phyloP scores from a whole-genome alignment of 805 yeast genomes.

The Cyberlindnera meyerae region DNA sequence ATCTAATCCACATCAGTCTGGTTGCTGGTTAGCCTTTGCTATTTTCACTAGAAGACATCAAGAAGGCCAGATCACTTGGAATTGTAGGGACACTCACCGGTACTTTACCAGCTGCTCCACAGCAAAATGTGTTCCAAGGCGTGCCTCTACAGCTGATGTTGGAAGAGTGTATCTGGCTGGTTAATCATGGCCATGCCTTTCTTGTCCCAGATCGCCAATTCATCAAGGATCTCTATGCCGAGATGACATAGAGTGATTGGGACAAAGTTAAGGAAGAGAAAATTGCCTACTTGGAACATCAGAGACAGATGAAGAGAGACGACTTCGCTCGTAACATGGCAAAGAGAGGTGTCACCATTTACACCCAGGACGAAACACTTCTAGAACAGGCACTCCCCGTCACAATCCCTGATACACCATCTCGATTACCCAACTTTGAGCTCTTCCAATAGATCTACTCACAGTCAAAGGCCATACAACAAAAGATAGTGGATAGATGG shows the following conservation, averaged over 20 bases:
- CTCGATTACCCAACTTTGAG: slow-evolving; percentile 10
- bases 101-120: slow-evolving; percentile 85
- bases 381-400: slow-evolving; percentile 16
- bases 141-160: slow-evolving; percentile 69
- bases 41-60: slow-evolving; percentile 52
- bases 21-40: slow-evolving; percentile 46
- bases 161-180: slow-evolving; percentile 71
- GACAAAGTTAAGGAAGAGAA: slow-evolving; percentile 9
- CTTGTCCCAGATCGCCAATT: slow-evolving; percentile 39
- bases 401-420: slow-evolving; percentile 18
- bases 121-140: slow-evolving; percentile 84
- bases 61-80: slow-evolving; percentile 52
- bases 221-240: slow-evolving; percentile 16
- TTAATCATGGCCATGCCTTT: slow-evolving; percentile 37
- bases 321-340: slow-evolving; percentile 7
- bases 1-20: slow-evolving; percentile 21
- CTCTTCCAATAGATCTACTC: slow-evolving; percentile 12
- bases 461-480: slow-evolving; percentile 14
- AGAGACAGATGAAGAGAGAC: slow-evolving; percentile 4
- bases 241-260: slow-evolving; percentile 14
- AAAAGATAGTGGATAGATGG: slow-evolving; percentile 2
- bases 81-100: slow-evolving; percentile 78
- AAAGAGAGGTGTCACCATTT: slow-evolving; percentile 1
- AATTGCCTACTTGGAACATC: slow-evolving; percentile 8
- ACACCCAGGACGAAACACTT: slow-evolving; percentile 7